Conservation (phyloP, 140 eudicot genomes). For the Flaveria floridana region DNA sequence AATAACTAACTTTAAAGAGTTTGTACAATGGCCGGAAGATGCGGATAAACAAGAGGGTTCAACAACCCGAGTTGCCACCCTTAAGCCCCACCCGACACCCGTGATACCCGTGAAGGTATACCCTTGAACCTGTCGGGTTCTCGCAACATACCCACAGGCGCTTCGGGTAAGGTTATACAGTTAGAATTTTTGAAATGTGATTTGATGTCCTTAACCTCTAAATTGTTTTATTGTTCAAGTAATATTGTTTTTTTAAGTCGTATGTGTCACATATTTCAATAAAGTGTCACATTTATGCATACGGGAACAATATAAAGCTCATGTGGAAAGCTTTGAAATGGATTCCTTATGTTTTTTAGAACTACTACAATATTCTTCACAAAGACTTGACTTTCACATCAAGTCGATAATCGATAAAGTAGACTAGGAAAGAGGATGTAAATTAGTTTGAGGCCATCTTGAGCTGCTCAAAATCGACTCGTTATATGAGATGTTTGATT, state of each 20-base stretch:
- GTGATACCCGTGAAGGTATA: neutral
- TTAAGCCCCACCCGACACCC: no score
- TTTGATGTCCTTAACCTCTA: neutral
- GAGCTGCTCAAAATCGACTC: no score
- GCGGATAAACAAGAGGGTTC: no score
- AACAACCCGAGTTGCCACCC: no score
- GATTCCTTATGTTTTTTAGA: slow-evolving; percentile 17
- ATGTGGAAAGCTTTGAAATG: slow-evolving; percentile 14
- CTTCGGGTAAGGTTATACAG: no score
- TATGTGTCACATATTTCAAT: neutral
- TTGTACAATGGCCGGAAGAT: no score
- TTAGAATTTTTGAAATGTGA: neutral
- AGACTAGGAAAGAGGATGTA: neutral
- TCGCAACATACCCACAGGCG: no score
- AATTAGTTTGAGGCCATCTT: no score
- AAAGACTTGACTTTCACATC: slow-evolving; percentile 11
- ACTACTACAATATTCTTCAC: slow-evolving; percentile 11
- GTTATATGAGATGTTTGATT: no score
- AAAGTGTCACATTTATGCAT: slow-evolving; percentile 11
- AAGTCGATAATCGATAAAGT: slow-evolving; percentile 27
- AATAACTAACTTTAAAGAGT: no score
- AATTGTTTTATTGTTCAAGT: neutral
- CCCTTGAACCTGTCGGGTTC: no score
- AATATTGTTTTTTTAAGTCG: neutral
- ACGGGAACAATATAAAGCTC: slow-evolving; percentile 8